Percentiles rank a stretch among this genome's conserved stretches.
phyloP scores from a whole-genome alignment of 179 eudicot genomes.

The Amaranthus tricolor region DNA sequence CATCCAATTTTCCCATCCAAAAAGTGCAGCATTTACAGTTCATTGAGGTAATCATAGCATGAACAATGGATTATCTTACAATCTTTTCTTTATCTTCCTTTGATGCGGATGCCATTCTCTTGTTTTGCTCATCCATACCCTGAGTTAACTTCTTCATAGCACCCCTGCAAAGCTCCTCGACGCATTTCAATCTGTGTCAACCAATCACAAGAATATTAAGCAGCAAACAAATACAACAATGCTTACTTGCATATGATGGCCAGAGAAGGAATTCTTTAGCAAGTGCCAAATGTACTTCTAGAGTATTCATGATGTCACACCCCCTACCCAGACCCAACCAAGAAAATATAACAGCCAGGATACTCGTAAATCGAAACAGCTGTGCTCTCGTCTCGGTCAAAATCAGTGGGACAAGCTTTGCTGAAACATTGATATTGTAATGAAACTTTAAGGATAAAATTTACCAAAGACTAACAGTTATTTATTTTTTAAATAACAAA shows the following conservation, averaged over 20 bases:
- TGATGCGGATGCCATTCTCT: slow-evolving; percentile 73
- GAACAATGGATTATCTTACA: slow-evolving; percentile 43
- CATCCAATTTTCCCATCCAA: neutral
- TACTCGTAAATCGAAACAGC: too few relatives aligned
- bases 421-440: neutral
- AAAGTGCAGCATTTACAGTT: neutral
- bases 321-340: too few relatives aligned
- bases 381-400: too few relatives aligned
- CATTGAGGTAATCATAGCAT: neutral
- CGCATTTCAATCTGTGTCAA: slow-evolving; percentile 62
- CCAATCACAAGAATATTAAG: slow-evolving; percentile 17
- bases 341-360: too few relatives aligned
- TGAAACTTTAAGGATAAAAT: neutral
- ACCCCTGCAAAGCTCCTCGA: slow-evolving; percentile 79
- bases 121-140: slow-evolving; percentile 86
- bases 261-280: neutral
- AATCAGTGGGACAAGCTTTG: neutral
- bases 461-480: neutral
- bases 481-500: neutral
- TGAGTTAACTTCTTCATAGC: slow-evolving; percentile 81
- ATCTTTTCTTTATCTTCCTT: slow-evolving; percentile 75
- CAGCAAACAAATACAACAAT: neutral
- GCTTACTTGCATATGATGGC: neutral
- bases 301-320: too few relatives aligned
- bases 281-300: neutral